phyloP scores from a whole-genome alignment of 2,329 filamentous ascomycete genomes.

The Colletotrichum chrysophilum region DNA sequence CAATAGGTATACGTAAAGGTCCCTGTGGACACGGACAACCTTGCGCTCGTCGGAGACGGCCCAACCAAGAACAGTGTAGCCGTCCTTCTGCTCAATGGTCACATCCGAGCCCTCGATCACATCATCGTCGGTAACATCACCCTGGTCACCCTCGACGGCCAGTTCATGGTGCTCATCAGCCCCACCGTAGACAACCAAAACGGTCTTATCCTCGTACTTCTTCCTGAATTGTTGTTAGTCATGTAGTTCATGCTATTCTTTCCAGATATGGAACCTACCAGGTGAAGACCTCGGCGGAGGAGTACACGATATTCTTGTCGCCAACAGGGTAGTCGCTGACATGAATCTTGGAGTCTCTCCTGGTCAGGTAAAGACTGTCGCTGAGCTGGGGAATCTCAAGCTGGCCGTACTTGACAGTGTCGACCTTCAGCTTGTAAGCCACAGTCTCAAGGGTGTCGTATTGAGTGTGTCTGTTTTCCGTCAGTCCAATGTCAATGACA shows the following conservation, averaged over 20 bases:
- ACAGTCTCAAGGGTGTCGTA: conserved; percentile 62
- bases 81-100: conserved; percentile 2
- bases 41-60: conserved; percentile 19
- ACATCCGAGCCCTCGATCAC: conserved; percentile 16
- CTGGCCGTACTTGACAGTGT: conserved; percentile 53
- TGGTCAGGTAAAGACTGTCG: conserved; percentile 57
- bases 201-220: conserved; percentile 60
- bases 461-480: conserved; percentile 55
- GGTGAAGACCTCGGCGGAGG: conserved; percentile 69
- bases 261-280: conserved; percentile 34
- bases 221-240: conserved; percentile 40
- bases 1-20: conserved; percentile 18
- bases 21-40: conserved; percentile 11
- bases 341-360: conserved; percentile 67
- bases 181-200: conserved; percentile 66
- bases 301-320: conserved; percentile 64
- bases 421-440: conserved; percentile 64
- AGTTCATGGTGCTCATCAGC: conserved; percentile 65
- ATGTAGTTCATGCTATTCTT: accelerated
- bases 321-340: conserved; percentile 68
- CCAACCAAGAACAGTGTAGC: conserved; percentile 20
- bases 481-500: not conserved
- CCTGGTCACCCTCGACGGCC: conserved; percentile 37
- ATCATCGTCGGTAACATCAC: not conserved
- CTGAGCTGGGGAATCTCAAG: conserved; percentile 61